A percentile compares a stretch with the other conserved stretches of the same genome.
These are phyloP conservation scores for Aspergillus sp. DNA, from an alignment of 2,329 filamentous ascomycete species.

Conservation along the genomic window DNA sequence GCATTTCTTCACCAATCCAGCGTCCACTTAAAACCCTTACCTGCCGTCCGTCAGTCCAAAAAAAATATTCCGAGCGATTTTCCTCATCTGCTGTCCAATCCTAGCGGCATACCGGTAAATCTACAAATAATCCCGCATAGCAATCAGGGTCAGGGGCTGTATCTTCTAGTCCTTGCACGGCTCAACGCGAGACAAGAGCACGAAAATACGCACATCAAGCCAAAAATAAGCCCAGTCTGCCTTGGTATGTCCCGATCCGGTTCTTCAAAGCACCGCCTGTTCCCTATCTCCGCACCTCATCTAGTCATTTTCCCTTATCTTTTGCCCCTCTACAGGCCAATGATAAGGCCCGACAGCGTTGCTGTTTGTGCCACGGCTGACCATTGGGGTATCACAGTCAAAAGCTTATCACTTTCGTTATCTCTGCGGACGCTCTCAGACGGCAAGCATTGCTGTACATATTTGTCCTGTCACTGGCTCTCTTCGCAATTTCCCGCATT, in stretches of 20 bases:
- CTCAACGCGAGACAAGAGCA: not conserved
- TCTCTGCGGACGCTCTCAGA: conserved; percentile 14
- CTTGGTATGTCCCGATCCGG: not conserved
- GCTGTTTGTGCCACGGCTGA: conserved; percentile 8
- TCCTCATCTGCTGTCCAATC: conserved; percentile 11
- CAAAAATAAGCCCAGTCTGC: not conserved
- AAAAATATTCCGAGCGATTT: conserved; percentile 19
- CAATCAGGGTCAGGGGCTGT: not conserved
- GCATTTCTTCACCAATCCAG: not conserved
- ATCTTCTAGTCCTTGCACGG: not conserved
- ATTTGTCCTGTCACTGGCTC: conserved; percentile 19
- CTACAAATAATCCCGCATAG: conserved; percentile 20
- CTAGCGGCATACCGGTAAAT: conserved; percentile 6
- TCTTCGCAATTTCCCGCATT: conserved; percentile 13
- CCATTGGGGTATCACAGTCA: conserved; percentile 16
- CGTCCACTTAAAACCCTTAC: conserved; percentile 7
- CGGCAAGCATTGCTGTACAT: conserved; percentile 8
- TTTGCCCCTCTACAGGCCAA: conserved; percentile 19
- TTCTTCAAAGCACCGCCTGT: not conserved
- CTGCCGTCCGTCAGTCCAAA: not conserved
- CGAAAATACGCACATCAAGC: not conserved
- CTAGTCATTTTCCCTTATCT: conserved; percentile 30
- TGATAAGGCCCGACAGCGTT: conserved; percentile 21
- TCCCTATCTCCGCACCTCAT: not conserved
- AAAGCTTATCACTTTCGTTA: conserved; percentile 23